A percentile compares a stretch with the other conserved stretches of the same genome.
These are phyloP conservation scores for Aethionema arabicum DNA, from an alignment of 345 rosid species.

Conservation along the genomic window DNA sequence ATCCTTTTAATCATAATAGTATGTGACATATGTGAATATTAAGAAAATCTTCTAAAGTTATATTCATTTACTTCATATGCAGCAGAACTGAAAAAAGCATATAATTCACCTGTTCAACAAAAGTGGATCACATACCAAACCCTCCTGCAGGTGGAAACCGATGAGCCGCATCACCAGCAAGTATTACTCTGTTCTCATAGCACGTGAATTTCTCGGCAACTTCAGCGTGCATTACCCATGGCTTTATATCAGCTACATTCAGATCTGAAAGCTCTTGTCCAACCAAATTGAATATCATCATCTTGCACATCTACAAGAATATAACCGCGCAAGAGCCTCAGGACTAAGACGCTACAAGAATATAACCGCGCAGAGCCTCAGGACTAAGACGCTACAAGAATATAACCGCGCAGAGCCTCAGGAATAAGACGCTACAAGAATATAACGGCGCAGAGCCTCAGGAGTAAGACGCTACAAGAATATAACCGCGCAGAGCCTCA, in stretches of 20 bases:
- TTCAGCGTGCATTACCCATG: constrained; percentile 99
- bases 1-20: constrained; percentile 1
- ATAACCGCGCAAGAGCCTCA: constrained; percentile 45
- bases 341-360: too few relatives aligned
- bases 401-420: too few relatives aligned
- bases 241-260: constrained; percentile 76
- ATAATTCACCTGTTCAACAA: background rate
- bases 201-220: constrained; percentile 72
- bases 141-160: constrained; percentile 98
- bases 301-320: constrained; percentile 76
- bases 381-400: too few relatives aligned
- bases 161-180: constrained; percentile 97
- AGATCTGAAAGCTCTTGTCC: constrained; percentile 84
- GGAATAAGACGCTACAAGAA: too few relatives aligned
- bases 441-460: too few relatives aligned
- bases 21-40: background rate
- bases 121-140: constrained; percentile 62
- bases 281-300: constrained; percentile 71
- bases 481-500: too few relatives aligned
- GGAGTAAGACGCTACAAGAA: too few relatives aligned
- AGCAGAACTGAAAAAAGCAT: constrained; percentile 13
- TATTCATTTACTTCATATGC: background rate
- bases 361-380: too few relatives aligned
- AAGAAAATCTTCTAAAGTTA: background rate
- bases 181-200: constrained; percentile 60